Evolutionary conservation across 106 monocot genomes (phyloP), one percentile per base, ranked within the genome.

Genomic region (Hemerocallis citrina): DNA sequence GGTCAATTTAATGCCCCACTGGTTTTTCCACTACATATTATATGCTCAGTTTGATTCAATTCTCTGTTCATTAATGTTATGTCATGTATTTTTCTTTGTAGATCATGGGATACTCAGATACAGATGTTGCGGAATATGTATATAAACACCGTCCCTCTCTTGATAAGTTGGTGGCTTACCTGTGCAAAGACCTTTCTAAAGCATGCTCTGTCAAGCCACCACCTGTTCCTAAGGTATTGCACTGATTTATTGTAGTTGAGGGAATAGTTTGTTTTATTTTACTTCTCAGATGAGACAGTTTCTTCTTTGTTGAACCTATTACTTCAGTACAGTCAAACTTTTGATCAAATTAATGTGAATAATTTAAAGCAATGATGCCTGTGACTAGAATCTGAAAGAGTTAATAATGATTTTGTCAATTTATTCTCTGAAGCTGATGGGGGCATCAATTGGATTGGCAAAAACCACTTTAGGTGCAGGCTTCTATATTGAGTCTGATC

Each of bases 71-170:
- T 34, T 27, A 2, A 48, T 57, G 8, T 12, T 3, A 25, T 65
- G 34, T 46, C 27, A 45, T 12, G 7, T 27, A 19, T 34, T 66
- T 51, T 57, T 29, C 34, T 63, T 71, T 74, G 71, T 74, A 96
- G 96, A 84, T 91, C 46, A 87, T 96, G 62, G 90, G 76, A 1
- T 96, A 80, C 72, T 87, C 84, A 34, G 96, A 96, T 75, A 96
- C 96, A 23, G 96, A 96, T 81, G 83, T 96, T 70, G 90, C 91
- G 49, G 96, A 96, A 61, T 96, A 68, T 72, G 65, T 87, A 34
- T 91, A 74, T 57, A 91, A 72, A 50, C 69, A 65, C 31, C 78
- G 55, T 30, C 96, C 96, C 64, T 59, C 96, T 9, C 49, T 81
- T 72, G 72, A 96, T 70, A 57, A 39, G 34, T 62, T 96, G 42